Base-by-base conservation (phyloP, 179 eudicot genomes). In the Patellifolia procumbens region DNA sequence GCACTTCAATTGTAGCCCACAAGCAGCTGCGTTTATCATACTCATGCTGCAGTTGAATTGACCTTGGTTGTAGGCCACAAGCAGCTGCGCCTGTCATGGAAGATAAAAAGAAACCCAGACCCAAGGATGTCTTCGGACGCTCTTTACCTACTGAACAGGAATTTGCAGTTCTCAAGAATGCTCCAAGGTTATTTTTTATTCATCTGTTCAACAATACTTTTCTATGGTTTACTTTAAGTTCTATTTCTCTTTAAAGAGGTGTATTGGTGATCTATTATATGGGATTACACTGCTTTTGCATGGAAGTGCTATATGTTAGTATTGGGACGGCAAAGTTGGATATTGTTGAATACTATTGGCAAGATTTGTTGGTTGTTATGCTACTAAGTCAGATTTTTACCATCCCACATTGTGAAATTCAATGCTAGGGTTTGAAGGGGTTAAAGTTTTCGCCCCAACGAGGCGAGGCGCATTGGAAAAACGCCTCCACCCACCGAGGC, bases 91-190 rank as follows among this genome's bases (percentile, higher is more conserved):
- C 83, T 26, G 17, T 84, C 59, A 85, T 68, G 74, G 88, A 83
- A 56, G 91, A 86, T 69, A 94, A 88, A 78, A 91, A 83, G 88
- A 91, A 91, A 75, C 70, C 85, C 15, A 82, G 87, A 80, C 91
- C 92, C 53, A 94, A 89, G 81, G 98, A 94, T 87, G 92, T 94
- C 68, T 94, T 87, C 87, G 98, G 98, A 8, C 97, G 95, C 56
- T 74, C 88, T 71, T 81, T 94, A 75, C 98, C 98, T 4, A 94
- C 97, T 31, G 98, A 89, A 83, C 97, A 94, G 79, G 85, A 90
- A 79, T 92, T 94, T 75, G 92, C 90, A 64, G 91, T 87, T 69
- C 92, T 94, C 17, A 94, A 94, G 86, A 91, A 94, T 84, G 98
- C 98, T 73, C 98, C 98, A n/a, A 90, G 86, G 98, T 89, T 74